Base-by-base conservation (phyloP, 2,329 filamentous ascomycete genomes). In the Paracoccidioides brasiliensis region DNA sequence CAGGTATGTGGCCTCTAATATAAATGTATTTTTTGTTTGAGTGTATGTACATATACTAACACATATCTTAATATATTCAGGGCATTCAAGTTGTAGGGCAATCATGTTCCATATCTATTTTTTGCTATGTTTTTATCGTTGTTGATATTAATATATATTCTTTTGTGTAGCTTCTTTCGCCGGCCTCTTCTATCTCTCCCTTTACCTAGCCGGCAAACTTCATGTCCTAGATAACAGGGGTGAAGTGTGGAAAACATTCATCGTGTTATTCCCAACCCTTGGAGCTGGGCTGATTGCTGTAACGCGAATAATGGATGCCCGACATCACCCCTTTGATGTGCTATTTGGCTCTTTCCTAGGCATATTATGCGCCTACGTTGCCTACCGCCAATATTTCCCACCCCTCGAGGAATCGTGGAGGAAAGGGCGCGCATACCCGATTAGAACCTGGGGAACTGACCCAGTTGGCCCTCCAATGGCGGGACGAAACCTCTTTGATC, bases 281-380 rank as follows among this genome's bases (percentile, higher is more conserved):
- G 78, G 71, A 28, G 80, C 80, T 15, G 72, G 74, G 9, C 71
- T 82, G 44, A 73, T 82, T 54, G 77, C 79, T 5, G 76, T 78
- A 41, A 77, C 76, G 12, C 76, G 80, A 46, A 82, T 82, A 56
- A 82, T 82, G 79, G 80, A 82, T 61, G 79, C 79, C 28, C 74
- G 80, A 14, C 80, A 82, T 57, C 80, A 82, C 61, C 78, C 79
- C 0, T 82, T 82, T 64, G 80, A 82, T 60, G 80, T 82, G 35
- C 72, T 82, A 43, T 76, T 75, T 10, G 80, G 80, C 7, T 77
- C 75, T 1, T 59, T 77, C 8, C 67, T 82, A 2, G 80, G 80
- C 3, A 70, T 80, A 15, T 60, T 76, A 37, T 76, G 76, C 42
- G 78, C 77, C 7, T 79, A 72, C 68, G 69, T 72, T 35, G 69